A percentile compares a stretch with the other conserved stretches of the same genome.
These are phyloP conservation scores for Colletotrichum cordylinicola DNA, from an alignment of 2,329 filamentous ascomycete genomes.

Conservation along the genomic window DNA sequence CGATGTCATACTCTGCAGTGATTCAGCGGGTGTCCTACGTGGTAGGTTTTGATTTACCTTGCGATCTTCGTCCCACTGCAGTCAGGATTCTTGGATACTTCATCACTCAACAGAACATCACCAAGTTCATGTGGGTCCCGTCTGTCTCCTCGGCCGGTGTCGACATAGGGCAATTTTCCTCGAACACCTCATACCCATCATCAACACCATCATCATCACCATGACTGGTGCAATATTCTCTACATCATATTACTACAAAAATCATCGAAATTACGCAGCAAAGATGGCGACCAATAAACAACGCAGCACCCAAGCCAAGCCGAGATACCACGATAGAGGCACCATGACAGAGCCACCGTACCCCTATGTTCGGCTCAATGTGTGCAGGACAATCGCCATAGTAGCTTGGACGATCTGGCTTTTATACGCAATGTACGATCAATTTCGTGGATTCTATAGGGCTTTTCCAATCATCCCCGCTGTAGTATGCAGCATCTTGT, in stretches of 20 bases:
- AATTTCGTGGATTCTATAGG: not conserved
- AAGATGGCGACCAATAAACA: not conserved
- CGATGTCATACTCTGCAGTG: not conserved
- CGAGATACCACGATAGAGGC: not conserved
- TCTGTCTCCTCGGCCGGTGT: not conserved
- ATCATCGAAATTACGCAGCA: not conserved
- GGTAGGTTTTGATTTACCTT: no score
- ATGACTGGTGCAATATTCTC: not conserved
- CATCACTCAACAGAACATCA: not conserved
- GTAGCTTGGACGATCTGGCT: not conserved
- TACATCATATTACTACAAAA: not conserved
- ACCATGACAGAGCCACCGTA: not conserved
- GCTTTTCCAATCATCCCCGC: not conserved
- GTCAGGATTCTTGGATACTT: not conserved
- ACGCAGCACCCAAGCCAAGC: not conserved
- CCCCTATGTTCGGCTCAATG: not conserved
- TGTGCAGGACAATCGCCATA: not conserved
- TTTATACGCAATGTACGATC: not conserved
- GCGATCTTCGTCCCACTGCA: no score
- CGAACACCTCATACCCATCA: not conserved
- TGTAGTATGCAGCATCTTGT: not conserved
- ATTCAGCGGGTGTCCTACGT: not conserved
- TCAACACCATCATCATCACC: not conserved
- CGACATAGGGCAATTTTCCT: not conserved
- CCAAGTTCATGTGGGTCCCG: not conserved